Conservation (phyloP, 2,329 filamentous ascomycete species). For the Xylariaceae sp. region DNA sequence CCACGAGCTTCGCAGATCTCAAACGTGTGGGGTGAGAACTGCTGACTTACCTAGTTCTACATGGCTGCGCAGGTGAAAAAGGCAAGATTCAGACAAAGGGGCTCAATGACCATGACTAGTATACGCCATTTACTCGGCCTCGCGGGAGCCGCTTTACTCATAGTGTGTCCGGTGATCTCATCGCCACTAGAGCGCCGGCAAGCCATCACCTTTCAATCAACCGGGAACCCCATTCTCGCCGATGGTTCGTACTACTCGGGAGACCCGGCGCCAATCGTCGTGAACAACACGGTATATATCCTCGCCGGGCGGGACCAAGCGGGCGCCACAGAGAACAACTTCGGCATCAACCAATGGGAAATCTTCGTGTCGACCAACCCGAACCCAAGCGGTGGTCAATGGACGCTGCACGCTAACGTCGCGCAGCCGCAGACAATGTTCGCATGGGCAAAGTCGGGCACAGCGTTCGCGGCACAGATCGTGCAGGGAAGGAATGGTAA, state of each 20-base stretch:
- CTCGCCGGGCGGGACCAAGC: conserved; percentile 46
- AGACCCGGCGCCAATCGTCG: conserved; percentile 48
- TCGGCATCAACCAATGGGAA: conserved; percentile 48
- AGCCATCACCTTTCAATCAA: conserved; percentile 35
- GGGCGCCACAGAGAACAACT: conserved; percentile 39
- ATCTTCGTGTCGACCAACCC: conserved; percentile 42
- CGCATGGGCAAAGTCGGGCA: conserved; percentile 44
- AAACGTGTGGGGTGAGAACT: background rate
- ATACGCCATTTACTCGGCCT: conserved; percentile 1
- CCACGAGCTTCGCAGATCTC: background rate
- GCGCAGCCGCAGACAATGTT: conserved; percentile 43
- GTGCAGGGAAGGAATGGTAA: conserved; percentile 44
- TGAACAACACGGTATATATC: conserved; percentile 47
- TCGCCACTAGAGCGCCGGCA: conserved; percentile 16
- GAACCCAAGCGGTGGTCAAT: conserved; percentile 41
- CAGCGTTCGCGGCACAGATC: conserved; percentile 47
- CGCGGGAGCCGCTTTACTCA: background rate
- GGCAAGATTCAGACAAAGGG: background rate
- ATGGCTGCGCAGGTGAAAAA: background rate
- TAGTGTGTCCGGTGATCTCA: background rate
- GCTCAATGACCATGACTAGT: background rate
- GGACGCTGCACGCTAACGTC: conserved; percentile 44
- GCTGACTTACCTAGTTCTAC: background rate
- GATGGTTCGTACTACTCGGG: conserved; percentile 48
- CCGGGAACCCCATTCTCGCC: conserved; percentile 47